Base-by-base conservation (phyloP, 2,329 filamentous ascomycete genomes). In the Epichloe brachyelytri region DNA sequence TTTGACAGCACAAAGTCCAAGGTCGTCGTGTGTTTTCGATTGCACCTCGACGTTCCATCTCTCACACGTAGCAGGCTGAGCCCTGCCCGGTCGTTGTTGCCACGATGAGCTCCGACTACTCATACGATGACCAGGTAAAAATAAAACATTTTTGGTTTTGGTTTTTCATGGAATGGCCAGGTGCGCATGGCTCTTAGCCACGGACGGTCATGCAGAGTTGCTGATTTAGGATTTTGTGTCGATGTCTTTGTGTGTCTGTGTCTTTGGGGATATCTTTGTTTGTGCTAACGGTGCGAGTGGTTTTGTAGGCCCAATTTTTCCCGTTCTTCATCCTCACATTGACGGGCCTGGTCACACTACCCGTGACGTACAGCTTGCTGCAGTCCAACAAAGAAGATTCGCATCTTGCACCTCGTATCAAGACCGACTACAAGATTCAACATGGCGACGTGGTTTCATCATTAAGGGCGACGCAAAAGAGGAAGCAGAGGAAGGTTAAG, bases 251-350 rank as follows among this genome's bases (percentile, higher is more conserved):
- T 10, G 20, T 34, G 8, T 14, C 15, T 38, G 15, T 47, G 19
- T 37, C 7, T 45, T 36, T 19, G 30, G 14, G 11, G 6, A 33
- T 14, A 15, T 17, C 14, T 30, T 37, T 22, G 44, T 10, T 47
- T 19, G 22, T 49, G 49, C 52, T 56, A 50, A 55, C 43, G 36
- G 11, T 15, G 5, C 20, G 22, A 30, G 8, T 39, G 20, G 20
- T 3, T 33, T 39, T 38, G 10, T 43, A 93, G 80, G 90, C 89
- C 62, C 88, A 96, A 79, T 96, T 96, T 76, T 98, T 96, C 77
- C 93, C 94, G 59, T 95, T 95, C 79, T 98, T 98, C 76, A 85
- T 97, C 71, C 83, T 96, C 65, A 96, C 90, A 43, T 78, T 97
- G 63, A 82, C 85, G 56, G 83, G 84, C 63, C 81, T 98, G 59